Base-by-base conservation (phyloP, 441 rosid species). In the Hura crepitans region DNA sequence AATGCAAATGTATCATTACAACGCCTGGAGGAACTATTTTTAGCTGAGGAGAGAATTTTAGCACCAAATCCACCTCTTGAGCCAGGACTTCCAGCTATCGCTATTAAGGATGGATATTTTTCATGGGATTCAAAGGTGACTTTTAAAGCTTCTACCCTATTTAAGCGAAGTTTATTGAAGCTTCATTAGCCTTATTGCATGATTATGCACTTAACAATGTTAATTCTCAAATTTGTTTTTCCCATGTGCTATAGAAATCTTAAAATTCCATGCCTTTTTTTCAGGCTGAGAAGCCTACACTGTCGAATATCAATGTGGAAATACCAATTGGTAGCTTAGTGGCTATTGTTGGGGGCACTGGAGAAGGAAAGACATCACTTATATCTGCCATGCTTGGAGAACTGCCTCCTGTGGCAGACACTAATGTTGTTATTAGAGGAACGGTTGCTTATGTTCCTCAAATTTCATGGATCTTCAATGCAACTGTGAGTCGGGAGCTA, bases 301-400 rank as follows among this genome's bases (percentile, higher is more conserved):
- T 96, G 67, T 83, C 87, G 67, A 80, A 86, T 79, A 89, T 96
- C 80, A 91, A 89, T 81, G 74, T 96, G 79, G 89, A 93, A 49
- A 82, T 93, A 77, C 87, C 89, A 31, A 86, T 70, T 23, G 99
- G 99, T 39, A 83, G 93, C 87, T 87, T 96, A 74, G 87, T 91
- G 47, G 99, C 97, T 25, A 70, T 96, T 72, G 94, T 96, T 76
- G 99, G 99, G 63, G 88, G 94, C 59, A 96, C 98, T 18, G 99
- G 98, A 65, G 98, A 96, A 86, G 99, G 99, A 71, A 96, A 96
- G 80, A 91, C 99, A 9, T 90, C 99, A 49, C 95, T 93, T 72
- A 70, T 93, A 72, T 96, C 97, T 0, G 98, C 99, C 81, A 93
- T 96, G 86, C 88, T 93, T n/a, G 98, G 98, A 60, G 99, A 96